These are phyloP conservation scores for Talaromyces sp. DNA, from an alignment of 2,329 filamentous ascomycete genomes.

Conservation along the genomic window DNA sequence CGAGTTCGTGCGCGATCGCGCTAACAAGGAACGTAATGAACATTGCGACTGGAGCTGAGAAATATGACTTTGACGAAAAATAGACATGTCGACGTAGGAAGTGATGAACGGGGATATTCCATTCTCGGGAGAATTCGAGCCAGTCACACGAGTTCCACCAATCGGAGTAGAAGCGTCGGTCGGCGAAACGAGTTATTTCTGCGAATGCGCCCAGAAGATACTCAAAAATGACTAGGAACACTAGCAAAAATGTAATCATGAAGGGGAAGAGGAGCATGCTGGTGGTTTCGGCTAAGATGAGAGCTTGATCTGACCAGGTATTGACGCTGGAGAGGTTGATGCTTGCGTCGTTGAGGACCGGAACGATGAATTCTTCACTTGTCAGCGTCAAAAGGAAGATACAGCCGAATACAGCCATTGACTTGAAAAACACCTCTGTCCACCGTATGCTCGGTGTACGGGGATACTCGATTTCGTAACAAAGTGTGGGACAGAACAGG, in stretches of 20 bases:
- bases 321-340: constrained; percentile 45
- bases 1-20: constrained; percentile 84
- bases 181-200: constrained; percentile 87
- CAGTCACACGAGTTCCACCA: constrained; percentile 61
- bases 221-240: constrained; percentile 98
- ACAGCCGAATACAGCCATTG: constrained; percentile 86
- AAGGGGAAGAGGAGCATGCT: constrained; percentile 92
- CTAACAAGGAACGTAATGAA: constrained; percentile 88
- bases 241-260: constrained; percentile 89
- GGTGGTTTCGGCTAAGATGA: constrained; percentile 85
- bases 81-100: constrained; percentile 96
- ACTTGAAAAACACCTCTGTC: constrained; percentile 76
- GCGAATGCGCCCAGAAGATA: constrained; percentile 92
- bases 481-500: constrained; percentile 86
- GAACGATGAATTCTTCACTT: constrained; percentile 92
- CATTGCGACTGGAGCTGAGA: constrained; percentile 73
- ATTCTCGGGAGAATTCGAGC: constrained; percentile 93
- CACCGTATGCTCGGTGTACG: constrained; percentile 70
- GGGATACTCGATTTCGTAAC: constrained; percentile 96
- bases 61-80: constrained; percentile 68
- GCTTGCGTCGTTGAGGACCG: constrained; percentile 73
- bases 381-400: constrained; percentile 90
- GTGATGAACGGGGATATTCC: constrained; percentile 96
- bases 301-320: constrained; percentile 59
- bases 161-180: constrained; percentile 84